Evolutionary conservation across 139 green algal species (phyloP), one percentile per base, ranked within the genome.

Genomic region (Tetraselmis chui): DNA sequence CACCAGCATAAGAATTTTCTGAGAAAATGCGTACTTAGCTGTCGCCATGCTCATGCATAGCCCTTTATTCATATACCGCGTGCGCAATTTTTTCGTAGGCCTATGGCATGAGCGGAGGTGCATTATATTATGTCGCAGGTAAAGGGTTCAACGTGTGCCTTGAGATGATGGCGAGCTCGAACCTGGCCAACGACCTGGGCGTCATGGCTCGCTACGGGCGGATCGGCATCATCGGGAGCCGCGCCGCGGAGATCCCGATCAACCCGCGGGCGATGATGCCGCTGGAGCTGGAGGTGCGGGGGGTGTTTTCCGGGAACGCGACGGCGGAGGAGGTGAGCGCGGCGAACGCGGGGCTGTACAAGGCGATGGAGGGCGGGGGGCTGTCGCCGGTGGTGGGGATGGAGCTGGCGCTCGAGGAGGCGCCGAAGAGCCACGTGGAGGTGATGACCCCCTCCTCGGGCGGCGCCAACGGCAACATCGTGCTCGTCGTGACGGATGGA

Each of bases 151-250:
- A 80, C 23, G 76, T 80, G 25, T 27, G 25, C 24, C 29, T 80
- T 2, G 76, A 80, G 76, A 80, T 80, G 76, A 27, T 80, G 23
- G 76, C 76, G 23, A 80, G 28, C 30, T 27, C 76, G 2, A 80
- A 27, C 30, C 18, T 80, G 23, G 76, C 27, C 5, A 28, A 18
- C 2, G 28, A 27, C 23, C 11, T 80, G 29, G 25, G 23, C 22
- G 25, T 32, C 18, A 58, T 80, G 30, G 76, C 76, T 18, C n/a
- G 23, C 23, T 58, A 26, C 28, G 76, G 30, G 28, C 76, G 76
- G 22, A 28, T 80, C 25, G 76, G 76, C 76, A 59, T 80, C 76
- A 59, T 80, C 76, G 76, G 76, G 2, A 59, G 23, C 28, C 26
- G 76, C 2, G 76, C 25, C 28, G 18, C 28, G 18, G 76, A 27